Percentiles rank a stretch among this genome's conserved stretches.
These are phyloP conservation scores for Agroathelia rolfsii DNA, from an alignment of 1,284 basidiomycete genomes.

Conservation along the genomic window DNA sequence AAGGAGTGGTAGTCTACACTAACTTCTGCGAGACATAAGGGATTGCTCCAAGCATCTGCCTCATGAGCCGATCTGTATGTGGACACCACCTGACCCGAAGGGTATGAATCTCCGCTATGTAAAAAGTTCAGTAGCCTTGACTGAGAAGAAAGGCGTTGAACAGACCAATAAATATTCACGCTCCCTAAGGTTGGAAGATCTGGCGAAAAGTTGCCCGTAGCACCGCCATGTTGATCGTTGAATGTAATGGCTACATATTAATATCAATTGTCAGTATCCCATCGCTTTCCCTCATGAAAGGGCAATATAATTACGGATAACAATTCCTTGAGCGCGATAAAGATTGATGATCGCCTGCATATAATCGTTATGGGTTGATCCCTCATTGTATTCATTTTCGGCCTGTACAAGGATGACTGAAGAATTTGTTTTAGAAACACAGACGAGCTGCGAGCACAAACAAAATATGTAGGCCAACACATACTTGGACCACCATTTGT, in stretches of 20 bases:
- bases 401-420: constrained; percentile 47
- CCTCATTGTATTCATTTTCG: constrained; percentile 46
- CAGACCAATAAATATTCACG: constrained; percentile 39
- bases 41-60: constrained; percentile 33
- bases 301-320: constrained; percentile 31
- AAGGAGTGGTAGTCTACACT: constrained; percentile 2
- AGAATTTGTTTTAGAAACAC: not conserved
- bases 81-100: constrained; percentile 38
- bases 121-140: too few species aligned
- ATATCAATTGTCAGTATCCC: too few species aligned
- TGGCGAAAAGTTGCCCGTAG: constrained; percentile 34
- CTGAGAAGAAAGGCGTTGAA: too few species aligned
- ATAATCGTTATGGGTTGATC: constrained; percentile 29
- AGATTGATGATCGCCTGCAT: constrained; percentile 39
- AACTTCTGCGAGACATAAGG: constrained; percentile 41
- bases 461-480: too few species aligned
- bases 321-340: constrained; percentile 36
- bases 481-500: constrained; percentile 40
- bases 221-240: constrained; percentile 38
- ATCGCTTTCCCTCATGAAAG: too few species aligned
- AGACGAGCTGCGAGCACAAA: not conserved
- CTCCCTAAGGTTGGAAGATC: constrained; percentile 30
- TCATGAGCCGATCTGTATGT: constrained; percentile 35
- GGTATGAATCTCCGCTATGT: constrained; percentile 39
- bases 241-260: constrained; percentile 29